Evolutionary conservation across 2,329 filamentous ascomycete genomes (phyloP).

Genomic region (Trichocomaceae sp.): DNA sequence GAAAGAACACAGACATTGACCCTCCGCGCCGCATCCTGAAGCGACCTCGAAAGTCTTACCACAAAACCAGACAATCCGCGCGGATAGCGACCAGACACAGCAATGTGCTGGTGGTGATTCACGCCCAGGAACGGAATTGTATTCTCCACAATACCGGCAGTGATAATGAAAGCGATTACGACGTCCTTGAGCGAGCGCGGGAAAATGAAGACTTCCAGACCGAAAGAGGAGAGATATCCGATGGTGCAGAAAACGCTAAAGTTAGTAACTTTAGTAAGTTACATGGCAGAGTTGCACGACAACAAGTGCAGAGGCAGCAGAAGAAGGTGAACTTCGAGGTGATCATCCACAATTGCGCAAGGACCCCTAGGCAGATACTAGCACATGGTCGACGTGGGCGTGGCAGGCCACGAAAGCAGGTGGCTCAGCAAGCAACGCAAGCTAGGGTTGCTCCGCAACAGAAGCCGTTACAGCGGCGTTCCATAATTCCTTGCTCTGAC

Average conservation of each 20-base stretch:
- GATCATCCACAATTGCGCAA: slow-evolving; percentile 6
- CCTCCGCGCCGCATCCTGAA: not conserved
- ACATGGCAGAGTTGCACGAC: slow-evolving; percentile 1
- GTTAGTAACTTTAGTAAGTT: not conserved
- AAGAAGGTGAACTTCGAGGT: slow-evolving; percentile 8
- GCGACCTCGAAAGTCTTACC: not conserved
- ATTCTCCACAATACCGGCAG: not conserved
- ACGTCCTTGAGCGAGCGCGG: not conserved
- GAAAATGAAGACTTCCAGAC: not conserved
- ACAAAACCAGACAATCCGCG: slow-evolving; percentile 4
- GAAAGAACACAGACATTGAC: not conserved
- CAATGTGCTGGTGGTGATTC: not conserved
- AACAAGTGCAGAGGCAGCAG: not conserved
- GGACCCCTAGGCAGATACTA: not conserved
- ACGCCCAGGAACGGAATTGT: not conserved
- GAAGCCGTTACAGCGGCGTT: slow-evolving; percentile 10
- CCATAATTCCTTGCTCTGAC: slow-evolving; percentile 23
- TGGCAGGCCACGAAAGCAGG: slow-evolving; percentile 9
- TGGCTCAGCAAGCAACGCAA: not conserved
- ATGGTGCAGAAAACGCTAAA: slow-evolving; percentile 9
- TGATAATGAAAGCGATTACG: not conserved
- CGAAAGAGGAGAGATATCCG: slow-evolving; percentile 3
- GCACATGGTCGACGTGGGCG: slow-evolving; percentile 1
- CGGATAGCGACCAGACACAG: slow-evolving; percentile 1
- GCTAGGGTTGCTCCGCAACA: not conserved